phyloP scores from a whole-genome alignment of 1,284 basidiomycete genomes.

The Phlebopus sp. region DNA sequence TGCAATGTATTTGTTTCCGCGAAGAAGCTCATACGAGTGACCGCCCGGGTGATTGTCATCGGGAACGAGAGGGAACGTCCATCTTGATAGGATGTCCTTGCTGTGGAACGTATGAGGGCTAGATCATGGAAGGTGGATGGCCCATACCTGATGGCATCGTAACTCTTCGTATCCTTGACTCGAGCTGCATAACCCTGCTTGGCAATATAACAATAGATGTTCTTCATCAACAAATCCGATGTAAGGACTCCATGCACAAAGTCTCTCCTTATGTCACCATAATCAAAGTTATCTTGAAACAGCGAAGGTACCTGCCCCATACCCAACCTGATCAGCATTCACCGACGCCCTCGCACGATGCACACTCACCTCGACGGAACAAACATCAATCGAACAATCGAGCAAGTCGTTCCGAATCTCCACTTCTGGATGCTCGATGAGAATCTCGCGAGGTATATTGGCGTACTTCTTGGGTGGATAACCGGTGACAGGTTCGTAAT shows the following conservation, averaged over 20 bases:
- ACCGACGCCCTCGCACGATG: not conserved
- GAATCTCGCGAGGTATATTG: conserved; percentile 67
- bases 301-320: conserved; percentile 81
- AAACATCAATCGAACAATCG: conserved; percentile 88
- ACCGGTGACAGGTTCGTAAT: conserved; percentile 71
- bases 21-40: conserved; percentile 76
- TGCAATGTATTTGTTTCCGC: conserved; percentile 85
- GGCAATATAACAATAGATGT: conserved; percentile 86
- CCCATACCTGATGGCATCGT: conserved; percentile 78
- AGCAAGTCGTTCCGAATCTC: conserved; percentile 86
- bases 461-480: conserved; percentile 59
- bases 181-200: conserved; percentile 86
- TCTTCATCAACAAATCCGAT: conserved; percentile 94
- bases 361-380: conserved; percentile 75
- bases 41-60: conserved; percentile 88
- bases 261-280: conserved; percentile 86
- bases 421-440: conserved; percentile 67
- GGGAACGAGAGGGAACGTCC: conserved; percentile 94
- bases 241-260: conserved; percentile 97
- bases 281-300: conserved; percentile 99
- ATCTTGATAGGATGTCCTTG: conserved; percentile 88
- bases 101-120: conserved; percentile 38
- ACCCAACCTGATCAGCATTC: not conserved
- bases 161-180: conserved; percentile 86
- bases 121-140: not conserved